Percentiles rank a stretch among this genome's conserved stretches.
phyloP scores from a whole-genome alignment of 345 rosid genomes.

The Physaria fendleri region DNA sequence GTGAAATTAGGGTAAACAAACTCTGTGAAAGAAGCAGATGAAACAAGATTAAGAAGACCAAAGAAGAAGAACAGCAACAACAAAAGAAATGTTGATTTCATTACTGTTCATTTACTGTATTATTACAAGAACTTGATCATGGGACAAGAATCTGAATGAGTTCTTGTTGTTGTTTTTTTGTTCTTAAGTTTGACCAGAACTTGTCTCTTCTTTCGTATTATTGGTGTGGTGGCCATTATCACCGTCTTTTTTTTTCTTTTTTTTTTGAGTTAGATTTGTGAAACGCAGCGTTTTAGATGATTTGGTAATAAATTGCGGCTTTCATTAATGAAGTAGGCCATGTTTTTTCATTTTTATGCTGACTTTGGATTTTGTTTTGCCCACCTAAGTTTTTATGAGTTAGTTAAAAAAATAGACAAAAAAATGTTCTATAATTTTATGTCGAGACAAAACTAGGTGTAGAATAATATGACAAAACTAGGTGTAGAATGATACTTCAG shows the following conservation, averaged over 20 bases:
- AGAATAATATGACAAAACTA: too few relatives aligned
- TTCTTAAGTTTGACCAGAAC: constrained; percentile 17
- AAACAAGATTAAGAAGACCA: constrained; percentile 22
- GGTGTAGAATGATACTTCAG: too few relatives aligned
- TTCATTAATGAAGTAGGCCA: neutral
- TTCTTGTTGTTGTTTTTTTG: constrained; percentile 3
- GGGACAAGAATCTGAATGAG: constrained; percentile 14
- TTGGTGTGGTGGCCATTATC: constrained; percentile 6
- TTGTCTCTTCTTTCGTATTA: neutral
- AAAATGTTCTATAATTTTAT: too few relatives aligned
- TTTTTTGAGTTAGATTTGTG: too few relatives aligned
- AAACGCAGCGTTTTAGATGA: neutral
- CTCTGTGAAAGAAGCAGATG: constrained; percentile 36
- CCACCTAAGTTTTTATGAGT: too few relatives aligned
- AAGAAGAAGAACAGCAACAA: constrained; percentile 28
- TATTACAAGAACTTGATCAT: constrained; percentile 5
- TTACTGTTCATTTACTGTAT: constrained; percentile 4
- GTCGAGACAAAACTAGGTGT: too few relatives aligned
- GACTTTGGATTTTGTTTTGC: too few relatives aligned
- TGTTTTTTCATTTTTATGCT: neutral
- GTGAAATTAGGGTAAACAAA: constrained; percentile 57
- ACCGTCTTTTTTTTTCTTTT: neutral
- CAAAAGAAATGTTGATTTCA: constrained; percentile 43
- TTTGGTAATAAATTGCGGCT: constrained; percentile 4
- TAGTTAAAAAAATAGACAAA: too few relatives aligned